These are phyloP conservation scores for Pyricularia sp. DNA, from an alignment of 2,329 filamentous ascomycete genomes.

Conservation along the genomic window DNA sequence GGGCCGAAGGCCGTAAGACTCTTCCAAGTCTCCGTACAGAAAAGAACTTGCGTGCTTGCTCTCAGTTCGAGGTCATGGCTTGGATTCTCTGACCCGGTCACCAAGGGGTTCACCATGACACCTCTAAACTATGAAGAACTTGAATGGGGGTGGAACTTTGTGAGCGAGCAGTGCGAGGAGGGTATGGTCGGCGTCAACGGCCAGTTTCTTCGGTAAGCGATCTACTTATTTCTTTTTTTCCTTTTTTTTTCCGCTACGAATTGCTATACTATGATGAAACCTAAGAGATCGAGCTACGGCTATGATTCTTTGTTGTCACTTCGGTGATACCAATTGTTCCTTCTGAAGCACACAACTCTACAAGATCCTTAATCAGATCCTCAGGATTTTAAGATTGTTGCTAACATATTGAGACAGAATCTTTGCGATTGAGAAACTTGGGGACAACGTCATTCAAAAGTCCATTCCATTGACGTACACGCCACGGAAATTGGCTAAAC, in stretches of 20 bases:
- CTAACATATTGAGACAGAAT: slow-evolving; percentile 44
- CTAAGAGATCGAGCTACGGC: slow-evolving; percentile 42
- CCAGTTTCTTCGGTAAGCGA: slow-evolving; percentile 65
- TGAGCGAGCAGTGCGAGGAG: slow-evolving; percentile 84
- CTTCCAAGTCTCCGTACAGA: slow-evolving; percentile 80
- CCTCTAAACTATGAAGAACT: slow-evolving; percentile 79
- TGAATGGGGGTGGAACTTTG: slow-evolving; percentile 94
- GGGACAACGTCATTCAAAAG: slow-evolving; percentile 75
- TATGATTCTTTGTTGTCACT: slow-evolving; percentile 41
- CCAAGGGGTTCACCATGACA: slow-evolving; percentile 80
- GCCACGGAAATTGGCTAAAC: slow-evolving; percentile 72
- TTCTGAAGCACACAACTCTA: slow-evolving; percentile 54
- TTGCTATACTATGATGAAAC: slow-evolving; percentile 47
- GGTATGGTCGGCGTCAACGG: slow-evolving; percentile 90
- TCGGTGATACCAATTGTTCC: slow-evolving; percentile 85
- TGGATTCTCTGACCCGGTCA: slow-evolving; percentile 80
- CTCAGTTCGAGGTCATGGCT: slow-evolving; percentile 93
- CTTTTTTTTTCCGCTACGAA: slow-evolving; percentile 6
- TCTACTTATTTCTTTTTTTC: slow-evolving; percentile 10
- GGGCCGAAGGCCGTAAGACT: slow-evolving; percentile 82
- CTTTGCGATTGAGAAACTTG: slow-evolving; percentile 78
- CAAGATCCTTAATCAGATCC: neutral
- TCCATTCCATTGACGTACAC: slow-evolving; percentile 82
- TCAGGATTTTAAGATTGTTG: slow-evolving; percentile 5
- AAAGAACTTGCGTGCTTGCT: slow-evolving; percentile 72